These are phyloP conservation scores for Calocera cornea DNA, from an alignment of 768 basidiomycete genomes.

Conservation along the genomic window DNA sequence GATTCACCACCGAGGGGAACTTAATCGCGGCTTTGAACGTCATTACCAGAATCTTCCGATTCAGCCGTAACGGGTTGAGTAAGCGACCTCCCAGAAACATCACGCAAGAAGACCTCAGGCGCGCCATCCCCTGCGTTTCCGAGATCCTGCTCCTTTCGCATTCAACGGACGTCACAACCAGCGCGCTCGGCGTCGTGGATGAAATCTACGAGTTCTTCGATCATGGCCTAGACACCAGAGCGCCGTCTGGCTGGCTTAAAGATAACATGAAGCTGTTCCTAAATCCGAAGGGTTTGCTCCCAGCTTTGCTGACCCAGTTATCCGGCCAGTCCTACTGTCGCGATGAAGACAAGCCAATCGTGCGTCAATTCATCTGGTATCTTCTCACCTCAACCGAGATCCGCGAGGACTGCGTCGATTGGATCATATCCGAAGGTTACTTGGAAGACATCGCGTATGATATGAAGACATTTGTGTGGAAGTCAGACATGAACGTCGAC, in stretches of 20 bases:
- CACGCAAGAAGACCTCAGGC: not conserved
- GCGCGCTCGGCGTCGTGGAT: not conserved
- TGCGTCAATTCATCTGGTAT: not conserved
- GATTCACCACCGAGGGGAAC: not conserved
- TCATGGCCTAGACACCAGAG: not conserved
- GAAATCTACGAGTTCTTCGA: not conserved
- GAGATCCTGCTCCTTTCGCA: not conserved
- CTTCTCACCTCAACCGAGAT: not conserved
- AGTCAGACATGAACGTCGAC: not conserved
- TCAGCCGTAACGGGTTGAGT: not conserved
- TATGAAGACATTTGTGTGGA: not conserved
- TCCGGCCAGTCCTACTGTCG: not conserved
- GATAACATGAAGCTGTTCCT: not conserved
- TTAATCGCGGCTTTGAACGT: not conserved
- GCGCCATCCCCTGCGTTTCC: not conserved
- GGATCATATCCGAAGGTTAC: not conserved
- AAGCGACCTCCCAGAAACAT: not conserved
- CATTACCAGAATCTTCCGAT: not conserved
- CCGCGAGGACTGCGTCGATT: not conserved
- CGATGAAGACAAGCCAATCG: not conserved
- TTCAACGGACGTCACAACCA: not conserved
- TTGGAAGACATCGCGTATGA: not conserved
- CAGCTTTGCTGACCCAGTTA: not conserved
- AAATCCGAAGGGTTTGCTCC: not conserved
- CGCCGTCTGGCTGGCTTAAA: not conserved